These are phyloP conservation scores for Phytophthora melonis DNA, from an alignment of 352 stramenopile genomes.

Conservation along the genomic window DNA sequence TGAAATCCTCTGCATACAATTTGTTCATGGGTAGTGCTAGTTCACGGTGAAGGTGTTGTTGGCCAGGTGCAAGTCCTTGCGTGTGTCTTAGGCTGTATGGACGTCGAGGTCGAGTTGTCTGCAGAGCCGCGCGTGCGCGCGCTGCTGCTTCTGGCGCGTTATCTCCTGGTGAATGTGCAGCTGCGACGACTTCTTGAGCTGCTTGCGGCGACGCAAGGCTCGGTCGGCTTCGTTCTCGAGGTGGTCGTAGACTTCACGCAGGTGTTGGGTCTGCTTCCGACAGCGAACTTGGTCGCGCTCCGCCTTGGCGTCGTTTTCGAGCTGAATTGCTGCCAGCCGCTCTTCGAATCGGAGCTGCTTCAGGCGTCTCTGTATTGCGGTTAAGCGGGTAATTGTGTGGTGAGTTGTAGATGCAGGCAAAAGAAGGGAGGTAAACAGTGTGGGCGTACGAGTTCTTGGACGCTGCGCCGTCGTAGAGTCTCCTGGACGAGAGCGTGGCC, in stretches of 20 bases:
- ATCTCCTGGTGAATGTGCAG: slow-evolving; percentile 75
- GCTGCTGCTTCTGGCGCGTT: slow-evolving; percentile 49
- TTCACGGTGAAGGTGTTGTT: no score
- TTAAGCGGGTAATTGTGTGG: background rate
- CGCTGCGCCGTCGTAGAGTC: slow-evolving; percentile 48
- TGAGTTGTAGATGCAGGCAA: no score
- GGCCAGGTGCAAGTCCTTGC: no score
- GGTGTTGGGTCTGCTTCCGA: slow-evolving; percentile 46
- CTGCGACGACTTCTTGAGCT: slow-evolving; percentile 62
- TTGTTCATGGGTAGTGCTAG: no score
- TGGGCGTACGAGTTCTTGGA: slow-evolving; percentile 63
- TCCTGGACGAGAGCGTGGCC: slow-evolving; percentile 51
- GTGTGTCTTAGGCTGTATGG: slow-evolving; percentile 14
- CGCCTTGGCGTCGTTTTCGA: slow-evolving; percentile 46
- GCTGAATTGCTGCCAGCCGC: slow-evolving; percentile 39
- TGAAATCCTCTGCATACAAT: background rate
- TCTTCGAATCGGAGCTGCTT: slow-evolving; percentile 62
- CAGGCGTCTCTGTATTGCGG: slow-evolving; percentile 24
- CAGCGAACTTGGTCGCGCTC: slow-evolving; percentile 42
- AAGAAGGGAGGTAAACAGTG: background rate
- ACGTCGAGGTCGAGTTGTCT: slow-evolving; percentile 23
- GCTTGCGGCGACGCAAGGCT: slow-evolving; percentile 61
- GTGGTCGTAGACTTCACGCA: slow-evolving; percentile 62
- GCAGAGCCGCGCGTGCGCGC: slow-evolving; percentile 30
- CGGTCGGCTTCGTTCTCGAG: slow-evolving; percentile 65